Base-by-base conservation (phyloP, 2,329 filamentous ascomycete species). In the Rasamsonia emersonii region DNA sequence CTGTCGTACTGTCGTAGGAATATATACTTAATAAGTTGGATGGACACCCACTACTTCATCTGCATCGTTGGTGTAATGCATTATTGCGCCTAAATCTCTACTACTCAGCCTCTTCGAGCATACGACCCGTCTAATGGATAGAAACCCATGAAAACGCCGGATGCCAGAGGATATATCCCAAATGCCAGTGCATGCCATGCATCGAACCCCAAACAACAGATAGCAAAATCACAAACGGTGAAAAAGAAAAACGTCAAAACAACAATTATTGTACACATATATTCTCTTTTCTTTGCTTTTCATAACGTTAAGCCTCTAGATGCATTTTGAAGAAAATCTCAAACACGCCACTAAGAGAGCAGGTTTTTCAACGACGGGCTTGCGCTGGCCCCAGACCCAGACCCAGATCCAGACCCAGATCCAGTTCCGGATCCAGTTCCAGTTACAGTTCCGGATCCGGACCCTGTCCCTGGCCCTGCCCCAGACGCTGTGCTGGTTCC, bases 351-450 rank as follows among this genome's bases (percentile, higher is more conserved):
- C 62, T 58, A 85, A 28, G 75, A 80, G 33, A 88, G 67, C 29
- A 88, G 58, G 47, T 88, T 86, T 45, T 78, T 75, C 39, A 88
- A 56, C 7, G 82, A 86, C 8, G 82, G 81, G 49, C 78, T 86
- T 10, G 82, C 80, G 47, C 82, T 86, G 3, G 82, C 82, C n/a
- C 80, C 80, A 30, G 58, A 58, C 18, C 49, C 50, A 3, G 38
- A 28, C 5, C 2, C 11, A 23, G 4, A 18, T 32, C 13, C 16
- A 29, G 21, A 28, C 9, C 41, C 45, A 11, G 49, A 46, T 11
- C 48, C 53, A 28, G 51, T 54, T 25, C 42, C 39, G 29, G 10
- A 24, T 18, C 39, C 44, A 9, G 47, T 47, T 11, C 49, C 51
- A 26, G 51, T 54, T 25, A 45, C 43, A 7, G 40, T 46, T 1